A percentile compares a stretch with the other conserved stretches of the same genome.
Conservation (phyloP, 169 alveolate species). For the Plasmodium billcollinsi region DNA sequence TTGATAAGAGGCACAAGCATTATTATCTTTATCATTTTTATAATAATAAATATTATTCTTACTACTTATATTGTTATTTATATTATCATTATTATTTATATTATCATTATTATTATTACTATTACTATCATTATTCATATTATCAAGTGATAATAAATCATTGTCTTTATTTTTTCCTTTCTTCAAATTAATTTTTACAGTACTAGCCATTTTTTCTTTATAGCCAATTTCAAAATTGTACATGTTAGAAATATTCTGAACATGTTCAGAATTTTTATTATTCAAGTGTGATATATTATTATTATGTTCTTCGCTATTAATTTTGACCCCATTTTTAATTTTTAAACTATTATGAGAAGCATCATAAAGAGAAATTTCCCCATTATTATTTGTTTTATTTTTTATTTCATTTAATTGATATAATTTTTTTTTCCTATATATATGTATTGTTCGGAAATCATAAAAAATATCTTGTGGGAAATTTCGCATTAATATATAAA, state of each 20-base stretch:
- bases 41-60: background rate
- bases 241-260: background rate
- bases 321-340: background rate
- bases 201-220: too few species aligned
- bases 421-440: conserved; percentile 31
- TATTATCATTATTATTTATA: background rate
- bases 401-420: conserved; percentile 25
- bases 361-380: background rate
- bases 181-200: too few species aligned
- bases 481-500: conserved; percentile 40
- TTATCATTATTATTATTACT: background rate
- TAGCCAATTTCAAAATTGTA: too few species aligned
- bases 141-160: too few species aligned
- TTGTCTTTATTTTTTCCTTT: too few species aligned
- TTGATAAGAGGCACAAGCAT: too few species aligned
- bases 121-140: background rate
- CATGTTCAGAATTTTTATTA: background rate
- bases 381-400: conserved; percentile 18
- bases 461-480: conserved; percentile 75
- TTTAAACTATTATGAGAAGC: conserved; percentile 7
- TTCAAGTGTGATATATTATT: background rate
- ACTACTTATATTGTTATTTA: background rate
- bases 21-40: too few species aligned
- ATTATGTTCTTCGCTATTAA: conserved; percentile 3
- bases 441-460: conserved; percentile 33